These are phyloP conservation scores for Phaseolus coccineus DNA, from an alignment of 331 rosid genomes.

Conservation along the genomic window DNA sequence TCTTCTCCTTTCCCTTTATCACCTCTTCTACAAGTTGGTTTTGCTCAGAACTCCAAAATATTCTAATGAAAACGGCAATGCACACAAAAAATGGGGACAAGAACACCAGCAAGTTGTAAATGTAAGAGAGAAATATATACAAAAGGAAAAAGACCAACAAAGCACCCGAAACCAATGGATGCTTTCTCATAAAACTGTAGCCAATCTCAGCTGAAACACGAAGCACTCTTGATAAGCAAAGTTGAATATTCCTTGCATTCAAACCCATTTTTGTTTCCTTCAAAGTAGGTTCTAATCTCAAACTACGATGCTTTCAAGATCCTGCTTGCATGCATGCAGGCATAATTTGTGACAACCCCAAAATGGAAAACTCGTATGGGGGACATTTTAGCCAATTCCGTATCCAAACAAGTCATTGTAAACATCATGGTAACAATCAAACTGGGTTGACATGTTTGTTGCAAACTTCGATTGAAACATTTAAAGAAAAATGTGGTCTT, in stretches of 20 bases:
- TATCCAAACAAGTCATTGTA: constrained; percentile 40
- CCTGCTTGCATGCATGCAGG: background rate
- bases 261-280: constrained; percentile 64
- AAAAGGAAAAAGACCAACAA: constrained; percentile 49
- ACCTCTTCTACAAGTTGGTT: constrained; percentile 37
- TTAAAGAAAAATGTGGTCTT: constrained; percentile 4
- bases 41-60: constrained; percentile 81
- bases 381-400: constrained; percentile 38
- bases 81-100: constrained; percentile 68
- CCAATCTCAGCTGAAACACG: constrained; percentile 48
- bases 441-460: constrained; percentile 36
- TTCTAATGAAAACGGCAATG: constrained; percentile 58
- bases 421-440: constrained; percentile 34
- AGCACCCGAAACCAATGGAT: constrained; percentile 58
- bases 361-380: constrained; percentile 19
- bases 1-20: constrained; percentile 33
- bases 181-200: constrained; percentile 50
- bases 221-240: constrained; percentile 53
- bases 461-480: constrained; percentile 26
- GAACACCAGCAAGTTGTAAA: constrained; percentile 60
- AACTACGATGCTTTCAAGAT: constrained; percentile 39
- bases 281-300: background rate
- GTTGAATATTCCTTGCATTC: constrained; percentile 58
- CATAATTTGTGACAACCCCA: constrained; percentile 12
- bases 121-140: constrained; percentile 61